phyloP scores from a whole-genome alignment of 2,329 filamentous ascomycete species.

The Acarospora socialis region DNA sequence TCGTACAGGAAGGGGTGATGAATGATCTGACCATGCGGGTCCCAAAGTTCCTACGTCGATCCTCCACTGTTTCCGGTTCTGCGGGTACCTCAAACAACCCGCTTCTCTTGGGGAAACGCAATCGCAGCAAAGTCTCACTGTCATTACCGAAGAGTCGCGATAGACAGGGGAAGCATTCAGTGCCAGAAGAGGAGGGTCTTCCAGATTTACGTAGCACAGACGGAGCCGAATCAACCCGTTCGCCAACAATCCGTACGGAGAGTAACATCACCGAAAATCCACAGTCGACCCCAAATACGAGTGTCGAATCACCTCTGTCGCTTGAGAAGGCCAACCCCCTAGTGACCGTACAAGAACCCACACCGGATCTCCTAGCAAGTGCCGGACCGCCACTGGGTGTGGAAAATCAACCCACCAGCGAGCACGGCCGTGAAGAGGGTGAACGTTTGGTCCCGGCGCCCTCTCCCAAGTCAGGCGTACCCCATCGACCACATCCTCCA shows the following conservation, averaged over 20 bases:
- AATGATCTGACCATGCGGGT: constrained; percentile 9
- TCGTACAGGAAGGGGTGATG: constrained; percentile 6
- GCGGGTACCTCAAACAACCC: constrained; percentile 1
- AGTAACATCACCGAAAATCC: background rate
- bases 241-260: too few species aligned
- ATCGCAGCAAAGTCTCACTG: constrained; percentile 7
- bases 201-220: too few species aligned
- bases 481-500: too few species aligned
- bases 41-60: constrained; percentile 12
- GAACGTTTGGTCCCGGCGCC: too few species aligned
- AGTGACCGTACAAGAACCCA: constrained; percentile 17
- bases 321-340: constrained; percentile 11
- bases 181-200: background rate
- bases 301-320: constrained; percentile 5
- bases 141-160: constrained; percentile 7
- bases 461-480: too few species aligned
- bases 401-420: too few species aligned
- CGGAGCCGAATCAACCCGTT: too few species aligned
- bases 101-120: constrained; percentile 5
- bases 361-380: constrained; percentile 14
- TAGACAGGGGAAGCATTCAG: constrained; percentile 7
- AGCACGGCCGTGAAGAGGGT: too few species aligned
- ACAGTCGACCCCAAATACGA: constrained; percentile 6
- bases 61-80: constrained; percentile 10
- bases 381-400: too few species aligned